Conservation (phyloP, 2,329 filamentous ascomycete genomes). For the Exophiala lecanii-corni region DNA sequence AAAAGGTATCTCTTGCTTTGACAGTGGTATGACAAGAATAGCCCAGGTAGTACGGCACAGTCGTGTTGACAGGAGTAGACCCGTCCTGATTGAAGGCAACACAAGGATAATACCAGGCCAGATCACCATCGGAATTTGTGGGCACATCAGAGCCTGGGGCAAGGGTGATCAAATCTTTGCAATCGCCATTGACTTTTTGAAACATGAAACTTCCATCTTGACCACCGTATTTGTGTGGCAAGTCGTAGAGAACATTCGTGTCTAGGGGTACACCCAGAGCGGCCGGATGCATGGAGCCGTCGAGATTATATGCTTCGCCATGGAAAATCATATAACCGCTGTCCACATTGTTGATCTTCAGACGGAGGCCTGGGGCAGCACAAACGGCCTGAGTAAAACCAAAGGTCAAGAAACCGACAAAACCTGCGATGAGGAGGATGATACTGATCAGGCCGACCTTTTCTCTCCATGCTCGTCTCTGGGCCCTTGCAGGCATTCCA, state of each 20-base stretch:
- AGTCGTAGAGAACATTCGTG: conserved; percentile 80
- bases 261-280: conserved; percentile 70
- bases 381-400: conserved; percentile 91
- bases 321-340: conserved; percentile 93
- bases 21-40: conserved; percentile 83
- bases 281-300: conserved; percentile 69
- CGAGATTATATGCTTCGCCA: conserved; percentile 81
- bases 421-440: conserved; percentile 78
- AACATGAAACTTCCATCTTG: conserved; percentile 95
- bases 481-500: conserved; percentile 76
- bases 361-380: conserved; percentile 62
- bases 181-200: conserved; percentile 96
- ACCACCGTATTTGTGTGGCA: conserved; percentile 77
- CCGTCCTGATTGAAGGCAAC: conserved; percentile 89
- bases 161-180: conserved; percentile 80
- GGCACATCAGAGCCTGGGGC: conserved; percentile 71
- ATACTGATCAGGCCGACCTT: conserved; percentile 97
- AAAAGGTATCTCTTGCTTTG: conserved; percentile 67
- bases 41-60: conserved; percentile 71
- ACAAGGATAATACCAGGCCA: conserved; percentile 98
- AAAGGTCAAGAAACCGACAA: conserved; percentile 94
- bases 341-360: conserved; percentile 78
- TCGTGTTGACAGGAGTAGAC: conserved; percentile 69
- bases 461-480: conserved; percentile 91
- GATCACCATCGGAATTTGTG: conserved; percentile 64